Base-by-base conservation (phyloP, 2,329 filamentous ascomycete genomes). In the Cyphellophora attinorum region DNA sequence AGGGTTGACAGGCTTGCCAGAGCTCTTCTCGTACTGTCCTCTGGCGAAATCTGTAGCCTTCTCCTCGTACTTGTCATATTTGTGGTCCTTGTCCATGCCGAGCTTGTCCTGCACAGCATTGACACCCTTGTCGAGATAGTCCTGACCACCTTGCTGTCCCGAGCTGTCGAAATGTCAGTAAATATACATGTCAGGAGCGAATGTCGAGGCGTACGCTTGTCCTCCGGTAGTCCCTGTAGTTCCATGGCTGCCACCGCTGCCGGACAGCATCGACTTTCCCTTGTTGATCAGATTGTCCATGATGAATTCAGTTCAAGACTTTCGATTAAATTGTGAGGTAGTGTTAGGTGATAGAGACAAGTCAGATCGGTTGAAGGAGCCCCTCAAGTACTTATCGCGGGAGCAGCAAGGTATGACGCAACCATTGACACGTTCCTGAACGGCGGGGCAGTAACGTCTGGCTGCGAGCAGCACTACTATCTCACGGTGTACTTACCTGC, bases 1-100 rank as follows among this genome's bases (percentile, higher is more conserved):
- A 25, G 8, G 8, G 8, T 8, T 8, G 8, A 25, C 21, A 8
- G 8, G 8, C 21, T 25, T 25, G 21, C 21, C 21, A 25, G 21
- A 8, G 21, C 21, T n/a, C 21, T 8, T 25, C 21, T 25, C 21
- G n/a, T 8, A 25, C 21, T 25, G 8, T 8, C 21, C 21, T 8
- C 21, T 8, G 8, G 21, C 21, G 8, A 17, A 6, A 5, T 31
- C 29, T 8, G 19, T 31, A 5, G 15, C 29, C 29, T 31, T 2
- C 29, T 31, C 15, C 29, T 31, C 29, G 17, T 31, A 31, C 29
- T 31, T 19, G 29, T 31, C 29, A n/a, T 31, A 31, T 19, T 31
- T 31, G 29, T 31, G 29, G 18, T 31, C 29, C 29, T 31, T 31
- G 18, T 31, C 29, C 15, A 31, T 18, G 29, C 29, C 29, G 29